These are phyloP conservation scores for Yamadazyma songkhlaensis DNA, from an alignment of 1,139 yeast species.

Conservation along the genomic window DNA sequence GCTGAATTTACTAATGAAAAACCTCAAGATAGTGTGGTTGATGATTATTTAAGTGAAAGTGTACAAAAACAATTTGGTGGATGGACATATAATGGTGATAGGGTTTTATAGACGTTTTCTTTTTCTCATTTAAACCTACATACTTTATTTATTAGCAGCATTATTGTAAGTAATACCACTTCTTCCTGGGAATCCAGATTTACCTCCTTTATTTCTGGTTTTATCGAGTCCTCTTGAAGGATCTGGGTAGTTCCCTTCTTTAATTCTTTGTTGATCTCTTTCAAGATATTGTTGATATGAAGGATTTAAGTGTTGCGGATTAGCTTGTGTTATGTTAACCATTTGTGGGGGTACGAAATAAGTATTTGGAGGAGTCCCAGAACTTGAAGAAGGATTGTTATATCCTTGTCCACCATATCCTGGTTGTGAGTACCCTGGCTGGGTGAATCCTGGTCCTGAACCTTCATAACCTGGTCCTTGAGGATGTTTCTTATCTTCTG, in stretches of 20 bases:
- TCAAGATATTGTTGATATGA: slow-evolving; percentile 33
- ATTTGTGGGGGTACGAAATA: slow-evolving; percentile 23
- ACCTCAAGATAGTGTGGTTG: slow-evolving; percentile 95
- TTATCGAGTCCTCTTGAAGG: slow-evolving; percentile 11
- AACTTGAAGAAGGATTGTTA: too few relatives aligned
- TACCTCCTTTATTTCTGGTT: slow-evolving; percentile 23
- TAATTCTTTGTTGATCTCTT: slow-evolving; percentile 32
- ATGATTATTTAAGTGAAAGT: slow-evolving; percentile 81
- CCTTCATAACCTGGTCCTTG: background rate
- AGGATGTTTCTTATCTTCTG: background rate
- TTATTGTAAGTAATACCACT: slow-evolving; percentile 38
- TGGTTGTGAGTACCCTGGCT: too few relatives aligned
- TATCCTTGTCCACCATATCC: background rate
- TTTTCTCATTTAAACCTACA: background rate
- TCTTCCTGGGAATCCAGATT: slow-evolving; percentile 35
- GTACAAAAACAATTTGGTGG: slow-evolving; percentile 98
- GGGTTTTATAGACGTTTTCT: slow-evolving; percentile 3
- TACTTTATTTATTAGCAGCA: slow-evolving; percentile 25
- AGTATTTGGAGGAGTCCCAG: slow-evolving; percentile 3
- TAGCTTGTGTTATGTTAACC: slow-evolving; percentile 36
- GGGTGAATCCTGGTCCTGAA: too few relatives aligned
- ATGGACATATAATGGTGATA: slow-evolving; percentile 89
- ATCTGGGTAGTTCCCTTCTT: slow-evolving; percentile 32
- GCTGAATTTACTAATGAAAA: slow-evolving; percentile 89
- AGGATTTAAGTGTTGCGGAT: slow-evolving; percentile 37